Percentiles rank a stretch among this genome's conserved stretches.
These are phyloP conservation scores for Cordyceps cicadae DNA, from an alignment of 2,329 filamentous ascomycete genomes.

Conservation along the genomic window DNA sequence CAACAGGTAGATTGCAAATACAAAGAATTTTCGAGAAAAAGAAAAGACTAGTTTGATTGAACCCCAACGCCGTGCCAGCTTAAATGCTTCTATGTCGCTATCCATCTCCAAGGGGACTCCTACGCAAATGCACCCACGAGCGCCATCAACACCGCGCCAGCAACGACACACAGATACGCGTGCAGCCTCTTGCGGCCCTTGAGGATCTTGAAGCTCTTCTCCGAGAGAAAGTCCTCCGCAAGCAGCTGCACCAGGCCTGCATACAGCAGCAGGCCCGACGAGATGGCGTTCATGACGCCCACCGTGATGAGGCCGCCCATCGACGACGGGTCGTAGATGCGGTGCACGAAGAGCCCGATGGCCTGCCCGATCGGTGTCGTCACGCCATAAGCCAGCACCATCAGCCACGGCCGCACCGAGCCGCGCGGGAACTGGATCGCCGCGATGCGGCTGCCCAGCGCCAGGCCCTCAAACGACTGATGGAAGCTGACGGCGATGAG, in stretches of 20 bases:
- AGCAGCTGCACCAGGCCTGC: slow-evolving; percentile 77
- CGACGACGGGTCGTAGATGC: slow-evolving; percentile 70
- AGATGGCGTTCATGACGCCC: slow-evolving; percentile 81
- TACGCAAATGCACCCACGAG: slow-evolving; percentile 64
- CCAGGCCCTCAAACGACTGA: slow-evolving; percentile 82
- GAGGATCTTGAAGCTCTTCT: slow-evolving; percentile 63
- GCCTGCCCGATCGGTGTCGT: slow-evolving; percentile 79
- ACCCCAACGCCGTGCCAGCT: slow-evolving; percentile 6
- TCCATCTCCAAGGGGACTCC: neutral
- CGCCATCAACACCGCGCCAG: slow-evolving; percentile 61
- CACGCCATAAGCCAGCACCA: slow-evolving; percentile 68
- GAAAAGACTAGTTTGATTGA: neutral
- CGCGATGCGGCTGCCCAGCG: slow-evolving; percentile 76
- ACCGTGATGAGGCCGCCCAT: slow-evolving; percentile 72
- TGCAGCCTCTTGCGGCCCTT: slow-evolving; percentile 52
- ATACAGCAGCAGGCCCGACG: slow-evolving; percentile 70
- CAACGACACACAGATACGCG: slow-evolving; percentile 56
- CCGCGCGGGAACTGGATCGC: slow-evolving; percentile 68
- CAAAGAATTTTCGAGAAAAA: neutral
- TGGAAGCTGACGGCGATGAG: slow-evolving; percentile 76
- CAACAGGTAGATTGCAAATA: neutral
- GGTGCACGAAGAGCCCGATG: slow-evolving; percentile 69
- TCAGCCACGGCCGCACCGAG: slow-evolving; percentile 72
- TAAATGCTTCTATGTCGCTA: neutral
- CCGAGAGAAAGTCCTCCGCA: slow-evolving; percentile 73